These are phyloP conservation scores for Apostasia shenzhenica DNA, from an alignment of 106 monocot species.

Conservation along the genomic window DNA sequence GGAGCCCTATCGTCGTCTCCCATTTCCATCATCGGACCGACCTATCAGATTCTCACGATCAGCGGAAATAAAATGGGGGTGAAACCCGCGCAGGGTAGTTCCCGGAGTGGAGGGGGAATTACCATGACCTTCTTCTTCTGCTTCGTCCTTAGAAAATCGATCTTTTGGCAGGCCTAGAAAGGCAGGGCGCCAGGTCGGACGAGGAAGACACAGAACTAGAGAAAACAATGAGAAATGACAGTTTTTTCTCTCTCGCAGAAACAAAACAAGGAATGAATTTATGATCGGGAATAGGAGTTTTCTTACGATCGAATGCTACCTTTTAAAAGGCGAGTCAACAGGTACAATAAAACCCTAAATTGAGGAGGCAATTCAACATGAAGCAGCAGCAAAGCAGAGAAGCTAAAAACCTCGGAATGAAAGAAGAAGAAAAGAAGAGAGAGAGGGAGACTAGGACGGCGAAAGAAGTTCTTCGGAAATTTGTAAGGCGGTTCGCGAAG, in stretches of 20 bases:
- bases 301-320: slow-evolving; percentile 5
- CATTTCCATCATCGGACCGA: slow-evolving; percentile 46
- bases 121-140: slow-evolving; percentile 13
- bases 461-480: not conserved
- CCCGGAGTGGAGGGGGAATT: not conserved
- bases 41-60: slow-evolving; percentile 12
- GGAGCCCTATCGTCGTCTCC: slow-evolving; percentile 47
- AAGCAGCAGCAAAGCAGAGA: not conserved
- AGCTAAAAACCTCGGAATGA: not conserved
- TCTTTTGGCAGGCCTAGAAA: slow-evolving; percentile 3
- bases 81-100: not conserved
- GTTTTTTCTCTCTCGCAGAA: not conserved
- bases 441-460: not conserved
- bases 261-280: not conserved
- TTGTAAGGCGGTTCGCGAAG: slow-evolving; percentile 4
- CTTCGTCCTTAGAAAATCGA: slow-evolving; percentile 5
- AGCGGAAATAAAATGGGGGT: not conserved
- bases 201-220: no score
- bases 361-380: not conserved
- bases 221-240: not conserved
- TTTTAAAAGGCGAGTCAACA: not conserved
- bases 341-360: not conserved
- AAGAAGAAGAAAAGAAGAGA: not conserved
- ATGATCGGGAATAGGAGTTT: not conserved
- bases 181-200: not conserved